Conservation (phyloP, 306 rosid genomes). For the Aeschynomene evenia region DNA sequence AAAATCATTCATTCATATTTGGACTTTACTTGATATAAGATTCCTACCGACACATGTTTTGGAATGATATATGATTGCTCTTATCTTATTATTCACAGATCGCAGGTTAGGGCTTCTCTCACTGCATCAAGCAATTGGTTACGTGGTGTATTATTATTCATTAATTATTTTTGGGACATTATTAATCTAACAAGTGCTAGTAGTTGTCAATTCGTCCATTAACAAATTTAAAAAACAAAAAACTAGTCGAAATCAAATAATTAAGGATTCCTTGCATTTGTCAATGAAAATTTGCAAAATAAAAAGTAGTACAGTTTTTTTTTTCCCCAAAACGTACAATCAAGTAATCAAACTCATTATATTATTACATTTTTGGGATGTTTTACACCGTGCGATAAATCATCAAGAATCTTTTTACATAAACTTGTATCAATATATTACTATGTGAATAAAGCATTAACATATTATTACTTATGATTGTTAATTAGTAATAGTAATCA, state of each 20-base stretch:
- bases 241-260: no score
- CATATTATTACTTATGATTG: not conserved
- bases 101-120: not conserved
- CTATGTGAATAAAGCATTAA: not conserved
- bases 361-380: not conserved
- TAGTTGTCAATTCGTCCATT: not conserved
- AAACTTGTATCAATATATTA: not conserved
- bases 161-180: not conserved
- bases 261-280: not conserved
- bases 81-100: not conserved
- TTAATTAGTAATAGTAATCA: not conserved
- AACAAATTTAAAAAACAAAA: no score
- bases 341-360: not conserved
- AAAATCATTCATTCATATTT: not conserved
- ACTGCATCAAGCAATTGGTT: not conserved
- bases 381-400: not conserved
- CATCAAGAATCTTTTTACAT: not conserved
- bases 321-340: not conserved
- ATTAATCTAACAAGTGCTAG: not conserved
- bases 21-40: not conserved
- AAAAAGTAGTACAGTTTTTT: not conserved
- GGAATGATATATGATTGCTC: not conserved
- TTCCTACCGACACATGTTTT: not conserved
- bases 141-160: not conserved
- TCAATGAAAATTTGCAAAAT: not conserved